Percentiles rank a stretch among this genome's conserved stretches.
These are phyloP conservation scores for Aspergillus candidus DNA, from an alignment of 2,329 filamentous ascomycete genomes.

Conservation along the genomic window DNA sequence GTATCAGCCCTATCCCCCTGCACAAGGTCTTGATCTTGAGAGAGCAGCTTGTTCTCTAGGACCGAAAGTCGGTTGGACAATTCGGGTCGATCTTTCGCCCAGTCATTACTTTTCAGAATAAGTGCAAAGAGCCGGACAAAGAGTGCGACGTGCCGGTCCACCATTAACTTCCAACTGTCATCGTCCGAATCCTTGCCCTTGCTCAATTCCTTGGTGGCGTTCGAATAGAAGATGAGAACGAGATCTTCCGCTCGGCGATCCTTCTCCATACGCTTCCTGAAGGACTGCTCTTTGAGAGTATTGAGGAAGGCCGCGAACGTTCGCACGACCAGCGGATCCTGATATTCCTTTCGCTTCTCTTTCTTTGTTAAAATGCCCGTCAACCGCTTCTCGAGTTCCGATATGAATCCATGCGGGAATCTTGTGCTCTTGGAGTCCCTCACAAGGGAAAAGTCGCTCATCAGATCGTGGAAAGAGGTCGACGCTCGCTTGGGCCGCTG, in stretches of 20 bases:
- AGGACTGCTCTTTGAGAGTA: slow-evolving; percentile 79
- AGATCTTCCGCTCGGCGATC: slow-evolving; percentile 88
- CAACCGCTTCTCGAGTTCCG: slow-evolving; percentile 68
- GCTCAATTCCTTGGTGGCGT: slow-evolving; percentile 83
- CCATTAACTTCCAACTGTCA: slow-evolving; percentile 83
- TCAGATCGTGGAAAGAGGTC: slow-evolving; percentile 69
- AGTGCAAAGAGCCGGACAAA: slow-evolving; percentile 82
- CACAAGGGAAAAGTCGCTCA: slow-evolving; percentile 74
- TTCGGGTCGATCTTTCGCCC: slow-evolving; percentile 78
- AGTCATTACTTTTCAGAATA: slow-evolving; percentile 76
- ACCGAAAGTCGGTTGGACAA: slow-evolving; percentile 70
- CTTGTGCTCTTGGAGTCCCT: slow-evolving; percentile 63
- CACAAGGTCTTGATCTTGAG: slow-evolving; percentile 85
- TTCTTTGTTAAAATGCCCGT: slow-evolving; percentile 73
- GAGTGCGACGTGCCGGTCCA: slow-evolving; percentile 88
- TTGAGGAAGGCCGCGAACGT: slow-evolving; percentile 94
- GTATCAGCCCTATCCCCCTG: slow-evolving; percentile 57
- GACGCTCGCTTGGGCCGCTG: slow-evolving; percentile 63
- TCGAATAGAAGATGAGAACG: slow-evolving; percentile 92
- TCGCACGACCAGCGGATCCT: slow-evolving; percentile 82
- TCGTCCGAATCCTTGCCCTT: slow-evolving; percentile 71
- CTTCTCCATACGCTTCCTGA: slow-evolving; percentile 87
- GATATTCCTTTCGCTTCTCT: slow-evolving; percentile 81
- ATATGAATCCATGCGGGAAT: slow-evolving; percentile 66
- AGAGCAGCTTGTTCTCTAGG: slow-evolving; percentile 87